Conservation (phyloP, 2,329 filamentous ascomycete genomes). For the Colletotrichum orbiculare region DNA sequence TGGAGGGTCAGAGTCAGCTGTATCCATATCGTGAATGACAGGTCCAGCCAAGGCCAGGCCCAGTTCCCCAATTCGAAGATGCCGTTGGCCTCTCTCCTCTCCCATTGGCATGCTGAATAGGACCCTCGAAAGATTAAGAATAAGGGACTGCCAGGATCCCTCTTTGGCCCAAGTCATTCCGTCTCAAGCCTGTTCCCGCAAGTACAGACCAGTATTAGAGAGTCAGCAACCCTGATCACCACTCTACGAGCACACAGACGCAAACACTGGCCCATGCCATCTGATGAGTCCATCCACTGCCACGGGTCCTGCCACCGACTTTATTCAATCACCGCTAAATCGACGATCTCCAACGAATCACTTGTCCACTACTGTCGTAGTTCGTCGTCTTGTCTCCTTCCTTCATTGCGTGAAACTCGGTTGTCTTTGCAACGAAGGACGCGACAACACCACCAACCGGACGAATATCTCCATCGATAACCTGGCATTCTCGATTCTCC, state of each 20-base stretch:
- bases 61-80: conserved; percentile 4
- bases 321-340: neutral
- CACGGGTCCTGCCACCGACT: neutral
- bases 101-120: neutral
- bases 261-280: no score
- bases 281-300: no score
- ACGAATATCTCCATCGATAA: conserved; percentile 17
- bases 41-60: conserved; percentile 12
- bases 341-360: no score
- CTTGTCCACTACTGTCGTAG: no score
- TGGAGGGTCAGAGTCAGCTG: conserved; percentile 4
- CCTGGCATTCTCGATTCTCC: conserved; percentile 9
- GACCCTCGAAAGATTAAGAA: conserved; percentile 31
- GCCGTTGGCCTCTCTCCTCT: conserved; percentile 20
- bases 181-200: conserved; percentile 5
- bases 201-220: no score
- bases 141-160: conserved; percentile 26
- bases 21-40: conserved; percentile 6
- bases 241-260: no score
- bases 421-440: no score
- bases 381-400: neutral
- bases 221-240: no score
- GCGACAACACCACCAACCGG: conserved; percentile 1
- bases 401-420: neutral
- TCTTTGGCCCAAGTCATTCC: conserved; percentile 18